Evolutionary conservation across 2,329 filamentous ascomycete genomes (phyloP), one percentile per base, ranked within the genome.

Genomic region (Zymoseptoria tritici): DNA sequence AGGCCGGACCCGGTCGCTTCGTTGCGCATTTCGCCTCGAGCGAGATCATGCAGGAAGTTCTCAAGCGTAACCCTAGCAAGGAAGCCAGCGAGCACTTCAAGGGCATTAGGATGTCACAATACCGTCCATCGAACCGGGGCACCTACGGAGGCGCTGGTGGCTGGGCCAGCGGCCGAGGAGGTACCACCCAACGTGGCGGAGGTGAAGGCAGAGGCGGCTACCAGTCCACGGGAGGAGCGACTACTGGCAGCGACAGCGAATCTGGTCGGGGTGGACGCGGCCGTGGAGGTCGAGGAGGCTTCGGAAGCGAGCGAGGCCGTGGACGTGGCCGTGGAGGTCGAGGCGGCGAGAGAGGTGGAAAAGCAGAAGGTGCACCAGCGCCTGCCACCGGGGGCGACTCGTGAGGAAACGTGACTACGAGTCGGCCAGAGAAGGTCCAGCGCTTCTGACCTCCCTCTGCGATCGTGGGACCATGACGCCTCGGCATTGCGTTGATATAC

Each of bases 1-100:
- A 90, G 76, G 89, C 86, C 79, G 90, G 86, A 80, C 85, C 85
- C 70, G 85, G 85, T 62, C 91, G 91, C 78, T 92, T 88, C 77
- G 90, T 96, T 55, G 91, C 90, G 24, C 87, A 92, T 66, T 97
- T 97, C 78, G 85, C 87, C 72, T 89, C 82, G 2, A 72, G 80
- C 2, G 88, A 95, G 66, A 90, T 96, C 55, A 90, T 93, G 70
- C 89, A 92, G 68, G 84, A 82, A 36, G 90, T 91, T 36, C 82
- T 96, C 70, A 83, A 85, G 50, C 86, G 85, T 64, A 81, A 95
- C 60, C 84, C 90, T 4, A 82, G 87, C 68, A 93, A 92, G 80
- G 70, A 74, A 20, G 68, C 60, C 24, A 62, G 61, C 50, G 71
- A 89, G 85, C 85, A 89, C 63, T 88, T 87, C 64, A 89, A 88